These are phyloP conservation scores for Russula emetica DNA, from an alignment of 768 basidiomycete species.

Conservation along the genomic window DNA sequence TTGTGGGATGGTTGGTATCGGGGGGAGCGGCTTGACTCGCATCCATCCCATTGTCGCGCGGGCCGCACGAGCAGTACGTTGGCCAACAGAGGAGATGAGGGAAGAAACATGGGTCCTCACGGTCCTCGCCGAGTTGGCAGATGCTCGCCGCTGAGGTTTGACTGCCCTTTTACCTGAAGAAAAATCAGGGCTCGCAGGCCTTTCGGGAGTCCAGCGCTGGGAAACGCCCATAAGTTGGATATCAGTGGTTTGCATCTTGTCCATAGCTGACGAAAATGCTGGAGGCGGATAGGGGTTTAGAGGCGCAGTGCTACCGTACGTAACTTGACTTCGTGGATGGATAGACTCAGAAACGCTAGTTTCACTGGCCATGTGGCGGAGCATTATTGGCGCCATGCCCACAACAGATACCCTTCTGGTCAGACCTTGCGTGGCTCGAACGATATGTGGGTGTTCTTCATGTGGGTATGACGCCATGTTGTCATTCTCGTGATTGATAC, in stretches of 20 bases:
- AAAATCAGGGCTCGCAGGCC: constrained; percentile 2
- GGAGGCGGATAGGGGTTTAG: constrained; percentile 10
- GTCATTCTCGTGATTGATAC: constrained; percentile 9
- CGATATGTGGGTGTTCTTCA: constrained; percentile 2
- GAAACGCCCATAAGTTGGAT: neutral
- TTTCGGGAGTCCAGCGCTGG: constrained; percentile 5
- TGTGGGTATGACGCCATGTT: constrained; percentile 20
- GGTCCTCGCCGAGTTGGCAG: constrained; percentile 40
- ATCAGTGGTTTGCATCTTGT: neutral
- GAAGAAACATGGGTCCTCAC: constrained; percentile 47
- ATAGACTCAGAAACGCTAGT: constrained; percentile 4
- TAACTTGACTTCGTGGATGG: constrained; percentile 6
- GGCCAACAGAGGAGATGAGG: constrained; percentile 41
- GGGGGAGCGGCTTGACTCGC: constrained; percentile 53
- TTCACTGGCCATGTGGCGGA: constrained; percentile 30
- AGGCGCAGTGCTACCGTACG: constrained; percentile 16
- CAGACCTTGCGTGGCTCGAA: constrained; percentile 21
- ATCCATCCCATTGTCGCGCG: constrained; percentile 36
- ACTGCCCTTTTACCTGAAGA: neutral
- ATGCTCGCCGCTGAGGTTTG: constrained; percentile 34
- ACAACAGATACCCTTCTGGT: constrained; percentile 33
- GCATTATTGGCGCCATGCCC: constrained; percentile 36
- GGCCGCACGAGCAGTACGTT: constrained; percentile 18
- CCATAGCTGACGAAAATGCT: neutral
- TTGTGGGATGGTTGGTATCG: constrained; percentile 50